Evolutionary conservation across 2,329 filamentous ascomycete genomes (phyloP), one percentile per base, ranked within the genome.

Genomic region (Colletotrichum gigasporum): DNA sequence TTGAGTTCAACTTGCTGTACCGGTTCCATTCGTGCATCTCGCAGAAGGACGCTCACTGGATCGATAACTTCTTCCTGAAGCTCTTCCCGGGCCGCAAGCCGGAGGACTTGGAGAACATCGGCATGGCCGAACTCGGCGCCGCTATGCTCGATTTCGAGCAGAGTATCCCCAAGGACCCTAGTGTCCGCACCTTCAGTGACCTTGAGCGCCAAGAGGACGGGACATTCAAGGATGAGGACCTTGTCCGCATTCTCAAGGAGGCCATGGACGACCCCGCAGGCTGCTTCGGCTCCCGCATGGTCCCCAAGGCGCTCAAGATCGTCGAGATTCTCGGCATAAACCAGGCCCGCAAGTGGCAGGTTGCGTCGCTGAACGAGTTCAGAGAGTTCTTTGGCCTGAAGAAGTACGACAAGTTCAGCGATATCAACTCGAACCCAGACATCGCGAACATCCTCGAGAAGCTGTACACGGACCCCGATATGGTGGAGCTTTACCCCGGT

Each of bases 401-500:
- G 71, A 80, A 79, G 18, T 83, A 90, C 71, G 74, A 81, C 24
- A 83, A 74, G 0, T 90, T 90, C 70, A 80, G 80, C 54, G 85
- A 88, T 42, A 87, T 91, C 70, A 89, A 85, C 68, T 75, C 79
- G 1, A 80, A 90, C 67, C 77, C 79, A 2, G 80, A 86, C n/a
- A 83, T 90, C 28, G 82, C 83, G 2, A 77, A 83, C 26, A 77
- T 82, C 7, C 79, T 91, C 4, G 83, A 85, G 64, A 80, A 85
- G 67, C 76, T 91, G 11, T 91, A 91, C 73, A 82, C 84, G 20
- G 81, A 88, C 48, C 87, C 88, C 0, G 89, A 91, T 67, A 85
- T 85, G 72, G 87, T 92, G 11, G 90, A 92, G 71, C 79, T 92
- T 5, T 92, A 92, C 70, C 89, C 90, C 0, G 90, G 90, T 9